Conservation (phyloP, 2,329 filamentous ascomycete species). For the Verticillium tricorpus region DNA sequence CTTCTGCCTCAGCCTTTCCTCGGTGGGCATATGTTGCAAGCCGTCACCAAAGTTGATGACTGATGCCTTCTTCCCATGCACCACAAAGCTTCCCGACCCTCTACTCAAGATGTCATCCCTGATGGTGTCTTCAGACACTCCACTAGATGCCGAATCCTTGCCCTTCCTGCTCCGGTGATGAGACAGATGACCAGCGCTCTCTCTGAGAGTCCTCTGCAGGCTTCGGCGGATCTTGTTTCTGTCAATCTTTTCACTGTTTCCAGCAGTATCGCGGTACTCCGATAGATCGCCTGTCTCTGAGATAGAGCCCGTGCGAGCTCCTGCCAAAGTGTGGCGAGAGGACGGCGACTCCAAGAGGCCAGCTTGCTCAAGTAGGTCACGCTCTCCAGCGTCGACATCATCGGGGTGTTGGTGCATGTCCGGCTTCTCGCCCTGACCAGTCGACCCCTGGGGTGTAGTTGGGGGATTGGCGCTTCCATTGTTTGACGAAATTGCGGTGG, state of each 20-base stretch:
- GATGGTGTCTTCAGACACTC: conserved; percentile 43
- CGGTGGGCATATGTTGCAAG: conserved; percentile 70
- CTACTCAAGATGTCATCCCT: conserved; percentile 69
- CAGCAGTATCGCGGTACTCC: conserved; percentile 24
- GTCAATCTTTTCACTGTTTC: conserved; percentile 44
- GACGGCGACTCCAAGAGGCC: conserved; percentile 52
- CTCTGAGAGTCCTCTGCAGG: conserved; percentile 83
- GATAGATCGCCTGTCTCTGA: conserved; percentile 36
- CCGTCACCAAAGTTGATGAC: conserved; percentile 96
- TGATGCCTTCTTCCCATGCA: conserved; percentile 96
- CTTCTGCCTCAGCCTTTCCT: conserved; percentile 65
- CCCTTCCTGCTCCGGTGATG: conserved; percentile 72
- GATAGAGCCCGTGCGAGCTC: conserved; percentile 26
- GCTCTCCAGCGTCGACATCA: conserved; percentile 62
- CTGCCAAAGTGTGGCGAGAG: conserved; percentile 13
- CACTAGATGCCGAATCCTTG: conserved; percentile 65
- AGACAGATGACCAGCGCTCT: conserved; percentile 63
- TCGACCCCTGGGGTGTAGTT: neutral
- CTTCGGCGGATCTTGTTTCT: conserved; percentile 74
- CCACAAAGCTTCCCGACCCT: conserved; percentile 83
- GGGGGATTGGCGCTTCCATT: neutral
- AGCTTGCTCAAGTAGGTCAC: conserved; percentile 62
- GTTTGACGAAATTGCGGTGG: conserved; percentile 6
- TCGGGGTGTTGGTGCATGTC: conserved; percentile 25
- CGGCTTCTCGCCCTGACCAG: neutral